These are phyloP conservation scores for Apiotrichum mycotoxinovorans DNA, from an alignment of 1,284 basidiomycete genomes.

Conservation along the genomic window DNA sequence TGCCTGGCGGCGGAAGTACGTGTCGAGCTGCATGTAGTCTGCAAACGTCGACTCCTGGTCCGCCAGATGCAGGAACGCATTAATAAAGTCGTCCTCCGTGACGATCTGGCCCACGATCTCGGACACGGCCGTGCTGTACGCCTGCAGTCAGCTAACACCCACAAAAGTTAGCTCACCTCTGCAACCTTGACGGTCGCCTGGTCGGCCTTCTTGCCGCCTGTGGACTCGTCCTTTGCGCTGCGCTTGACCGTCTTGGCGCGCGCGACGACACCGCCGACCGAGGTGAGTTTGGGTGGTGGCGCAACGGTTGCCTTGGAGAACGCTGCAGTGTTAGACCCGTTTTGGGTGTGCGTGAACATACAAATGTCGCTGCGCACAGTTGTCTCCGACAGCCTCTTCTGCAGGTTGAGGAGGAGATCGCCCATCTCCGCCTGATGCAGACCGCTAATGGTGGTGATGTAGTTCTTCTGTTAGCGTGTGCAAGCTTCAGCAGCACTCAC, in stretches of 20 bases:
- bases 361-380: slow-evolving; percentile 24
- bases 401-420: slow-evolving; percentile 62
- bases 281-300: background rate
- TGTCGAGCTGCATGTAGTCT: slow-evolving; percentile 91
- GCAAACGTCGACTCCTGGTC: slow-evolving; percentile 87
- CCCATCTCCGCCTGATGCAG: slow-evolving; percentile 76
- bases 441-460: slow-evolving; percentile 78
- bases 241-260: slow-evolving; percentile 67
- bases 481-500: slow-evolving; percentile 57
- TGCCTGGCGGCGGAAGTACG: slow-evolving; percentile 89
- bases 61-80: slow-evolving; percentile 86
- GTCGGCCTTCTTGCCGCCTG: slow-evolving; percentile 4
- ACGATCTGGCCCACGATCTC: slow-evolving; percentile 73
- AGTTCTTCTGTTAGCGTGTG: slow-evolving; percentile 58
- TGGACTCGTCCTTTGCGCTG: background rate
- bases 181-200: slow-evolving; percentile 14
- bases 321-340: slow-evolving; percentile 2
- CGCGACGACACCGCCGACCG: slow-evolving; percentile 53
- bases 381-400: slow-evolving; percentile 52
- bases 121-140: slow-evolving; percentile 69
- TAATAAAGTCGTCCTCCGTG: slow-evolving; percentile 82
- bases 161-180: background rate
- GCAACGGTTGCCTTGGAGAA: slow-evolving; percentile 7
- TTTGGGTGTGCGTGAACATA: slow-evolving; percentile 15
- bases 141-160: slow-evolving; percentile 52